Evolutionary conservation across 768 basidiomycete species (phyloP).

Genomic region (Inosperma sp.): DNA sequence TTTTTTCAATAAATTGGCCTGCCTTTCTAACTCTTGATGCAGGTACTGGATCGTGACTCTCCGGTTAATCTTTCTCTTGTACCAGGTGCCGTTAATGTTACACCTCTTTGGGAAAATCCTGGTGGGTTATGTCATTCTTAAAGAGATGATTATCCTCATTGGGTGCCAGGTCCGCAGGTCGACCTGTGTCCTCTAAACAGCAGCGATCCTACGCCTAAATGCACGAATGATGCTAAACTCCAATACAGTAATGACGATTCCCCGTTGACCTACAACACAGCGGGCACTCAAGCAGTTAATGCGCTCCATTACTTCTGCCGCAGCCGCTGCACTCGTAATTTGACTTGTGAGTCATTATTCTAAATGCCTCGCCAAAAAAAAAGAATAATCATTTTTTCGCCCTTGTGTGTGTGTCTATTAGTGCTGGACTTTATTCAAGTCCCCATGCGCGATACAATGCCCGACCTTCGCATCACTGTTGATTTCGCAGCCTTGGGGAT

Average conservation of each 20-base stretch:
- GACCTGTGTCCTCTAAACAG: background rate
- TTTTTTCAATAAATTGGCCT: background rate
- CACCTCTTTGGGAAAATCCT: background rate
- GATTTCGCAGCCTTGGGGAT: constrained; percentile 5
- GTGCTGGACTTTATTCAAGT: background rate
- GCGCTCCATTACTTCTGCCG: background rate
- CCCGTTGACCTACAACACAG: background rate
- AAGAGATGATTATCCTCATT: background rate
- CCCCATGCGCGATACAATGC: background rate
- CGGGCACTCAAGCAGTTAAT: background rate
- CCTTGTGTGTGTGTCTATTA: too few relatives aligned
- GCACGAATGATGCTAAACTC: background rate
- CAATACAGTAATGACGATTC: background rate
- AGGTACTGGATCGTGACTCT: constrained; percentile 2
- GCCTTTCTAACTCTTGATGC: background rate
- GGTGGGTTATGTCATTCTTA: background rate
- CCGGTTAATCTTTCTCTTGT: background rate
- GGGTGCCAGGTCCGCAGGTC: background rate
- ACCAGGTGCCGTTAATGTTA: background rate
- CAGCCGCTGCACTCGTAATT: constrained; percentile 1
- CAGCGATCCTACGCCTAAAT: background rate
- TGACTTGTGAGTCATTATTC: background rate
- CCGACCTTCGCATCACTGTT: constrained; percentile 3
- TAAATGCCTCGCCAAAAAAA: too few relatives aligned
- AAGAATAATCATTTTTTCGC: background rate